These are phyloP conservation scores for Leccinum arenicola DNA, from an alignment of 768 basidiomycete species.

Conservation along the genomic window DNA sequence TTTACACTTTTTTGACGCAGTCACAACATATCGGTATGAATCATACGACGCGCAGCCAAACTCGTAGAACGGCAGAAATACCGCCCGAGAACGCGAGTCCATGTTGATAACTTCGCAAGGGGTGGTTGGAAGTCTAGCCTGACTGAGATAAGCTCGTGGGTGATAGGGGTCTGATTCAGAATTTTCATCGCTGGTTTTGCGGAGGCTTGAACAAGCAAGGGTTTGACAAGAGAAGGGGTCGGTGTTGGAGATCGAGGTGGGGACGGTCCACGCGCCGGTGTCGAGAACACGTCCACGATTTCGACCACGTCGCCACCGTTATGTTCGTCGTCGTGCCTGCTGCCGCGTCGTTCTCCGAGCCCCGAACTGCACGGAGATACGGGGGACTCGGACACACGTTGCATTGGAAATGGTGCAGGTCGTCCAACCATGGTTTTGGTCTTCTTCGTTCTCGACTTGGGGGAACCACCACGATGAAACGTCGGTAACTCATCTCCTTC, in stretches of 20 bases:
- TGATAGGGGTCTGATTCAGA: too few species aligned
- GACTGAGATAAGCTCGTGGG: too few species aligned
- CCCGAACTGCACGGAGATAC: neutral
- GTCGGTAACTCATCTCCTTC: constrained; percentile 18
- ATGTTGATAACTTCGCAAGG: too few species aligned
- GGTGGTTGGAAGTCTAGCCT: too few species aligned
- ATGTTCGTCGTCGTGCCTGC: neutral
- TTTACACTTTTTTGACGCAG: too few species aligned
- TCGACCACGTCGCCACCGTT: constrained; percentile 2
- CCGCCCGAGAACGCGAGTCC: too few species aligned
- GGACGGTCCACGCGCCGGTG: constrained; percentile 17
- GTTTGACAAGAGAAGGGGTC: constrained; percentile 13
- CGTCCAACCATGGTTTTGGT: neutral
- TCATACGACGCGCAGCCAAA: too few species aligned
- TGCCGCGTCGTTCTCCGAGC: neutral
- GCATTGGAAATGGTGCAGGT: constrained; percentile 29
- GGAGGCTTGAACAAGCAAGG: neutral
- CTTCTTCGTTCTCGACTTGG: neutral
- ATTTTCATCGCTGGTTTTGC: neutral
- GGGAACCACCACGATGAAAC: constrained; percentile 17
- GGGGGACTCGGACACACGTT: constrained; percentile 1
- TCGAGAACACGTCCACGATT: constrained; percentile 22
- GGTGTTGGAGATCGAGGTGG: constrained; percentile 23
- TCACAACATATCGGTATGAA: too few species aligned
- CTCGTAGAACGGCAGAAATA: too few species aligned